These are phyloP conservation scores for Moesziomyces aphidis DNA, from an alignment of 1,284 basidiomycete species.

Conservation along the genomic window DNA sequence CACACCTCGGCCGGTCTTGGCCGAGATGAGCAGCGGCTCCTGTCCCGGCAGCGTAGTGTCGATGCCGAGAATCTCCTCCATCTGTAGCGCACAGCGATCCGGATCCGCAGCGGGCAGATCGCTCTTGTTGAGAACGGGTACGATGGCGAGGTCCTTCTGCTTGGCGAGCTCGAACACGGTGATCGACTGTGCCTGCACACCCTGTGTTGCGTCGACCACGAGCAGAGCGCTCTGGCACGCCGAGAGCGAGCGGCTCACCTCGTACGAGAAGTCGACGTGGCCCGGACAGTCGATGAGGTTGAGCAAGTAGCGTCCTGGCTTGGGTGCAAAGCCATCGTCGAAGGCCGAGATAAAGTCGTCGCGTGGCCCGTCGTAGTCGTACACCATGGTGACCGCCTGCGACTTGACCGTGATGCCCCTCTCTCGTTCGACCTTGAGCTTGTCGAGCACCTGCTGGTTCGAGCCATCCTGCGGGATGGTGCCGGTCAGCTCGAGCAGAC, in stretches of 20 bases:
- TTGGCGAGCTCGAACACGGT: conserved; percentile 91
- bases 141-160: conserved; percentile 79
- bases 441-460: conserved; percentile 66
- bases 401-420: conserved; percentile 86
- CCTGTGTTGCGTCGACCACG: conserved; percentile 93
- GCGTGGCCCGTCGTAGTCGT: conserved; percentile 45
- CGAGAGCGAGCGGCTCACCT: conserved; percentile 90
- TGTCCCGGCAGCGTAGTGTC: conserved; percentile 69
- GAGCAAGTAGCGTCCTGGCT: conserved; percentile 72
- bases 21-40: conserved; percentile 72
- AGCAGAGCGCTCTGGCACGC: conserved; percentile 94
- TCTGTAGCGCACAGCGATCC: conserved; percentile 46
- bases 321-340: conserved; percentile 40
- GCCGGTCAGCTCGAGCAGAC: conserved; percentile 64
- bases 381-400: conserved; percentile 65
- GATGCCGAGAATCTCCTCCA: conserved; percentile 70
- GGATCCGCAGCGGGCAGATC: conserved; percentile 53
- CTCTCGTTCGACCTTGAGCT: conserved; percentile 92
- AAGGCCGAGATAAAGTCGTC: conserved; percentile 38
- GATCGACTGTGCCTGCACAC: conserved; percentile 96
- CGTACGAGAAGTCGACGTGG: conserved; percentile 73
- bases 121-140: conserved; percentile 95
- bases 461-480: conserved; percentile 62
- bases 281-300: conserved; percentile 95
- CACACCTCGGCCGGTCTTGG: conserved; percentile 89